Conservation (phyloP, 257 asterid species). For the Solanum verrucosum region DNA sequence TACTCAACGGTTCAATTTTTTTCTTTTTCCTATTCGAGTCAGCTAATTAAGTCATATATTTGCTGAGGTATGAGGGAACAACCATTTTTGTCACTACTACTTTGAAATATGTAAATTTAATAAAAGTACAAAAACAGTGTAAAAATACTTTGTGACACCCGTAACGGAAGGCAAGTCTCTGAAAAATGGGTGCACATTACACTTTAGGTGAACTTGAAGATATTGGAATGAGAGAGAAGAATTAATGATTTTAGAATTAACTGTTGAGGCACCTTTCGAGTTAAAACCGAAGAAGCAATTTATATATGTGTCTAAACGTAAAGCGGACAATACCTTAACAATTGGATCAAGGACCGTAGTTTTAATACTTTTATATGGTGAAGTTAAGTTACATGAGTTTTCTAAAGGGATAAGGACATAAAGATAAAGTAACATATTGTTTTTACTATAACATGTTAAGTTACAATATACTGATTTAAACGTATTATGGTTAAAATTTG, state of each 20-base stretch:
- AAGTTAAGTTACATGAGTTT: not conserved
- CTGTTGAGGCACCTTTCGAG: not conserved
- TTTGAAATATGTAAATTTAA: not conserved
- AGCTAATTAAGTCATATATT: not conserved
- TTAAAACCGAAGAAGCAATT: not conserved
- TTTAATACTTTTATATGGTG: not conserved
- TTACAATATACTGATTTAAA: not conserved
- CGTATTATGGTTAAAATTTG: not conserved
- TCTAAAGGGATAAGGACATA: no score
- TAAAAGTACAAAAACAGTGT: not conserved
- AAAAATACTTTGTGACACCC: not conserved
- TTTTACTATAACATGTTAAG: not conserved
- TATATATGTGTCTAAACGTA: fast-evolving
- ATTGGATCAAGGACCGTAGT: fast-evolving
- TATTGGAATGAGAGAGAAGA: not conserved
- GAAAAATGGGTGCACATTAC: not conserved
- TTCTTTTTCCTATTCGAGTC: not conserved
- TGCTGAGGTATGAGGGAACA: not conserved
- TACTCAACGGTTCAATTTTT: not conserved
- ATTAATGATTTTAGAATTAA: not conserved
- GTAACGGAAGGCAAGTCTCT: fast-evolving
- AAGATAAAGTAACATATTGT: no score
- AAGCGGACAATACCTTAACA: not conserved
- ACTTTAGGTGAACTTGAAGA: not conserved
- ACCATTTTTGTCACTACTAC: not conserved